phyloP scores from a whole-genome alignment of 1,284 basidiomycete species.

The Cutaneotrichosporon cavernicola region DNA sequence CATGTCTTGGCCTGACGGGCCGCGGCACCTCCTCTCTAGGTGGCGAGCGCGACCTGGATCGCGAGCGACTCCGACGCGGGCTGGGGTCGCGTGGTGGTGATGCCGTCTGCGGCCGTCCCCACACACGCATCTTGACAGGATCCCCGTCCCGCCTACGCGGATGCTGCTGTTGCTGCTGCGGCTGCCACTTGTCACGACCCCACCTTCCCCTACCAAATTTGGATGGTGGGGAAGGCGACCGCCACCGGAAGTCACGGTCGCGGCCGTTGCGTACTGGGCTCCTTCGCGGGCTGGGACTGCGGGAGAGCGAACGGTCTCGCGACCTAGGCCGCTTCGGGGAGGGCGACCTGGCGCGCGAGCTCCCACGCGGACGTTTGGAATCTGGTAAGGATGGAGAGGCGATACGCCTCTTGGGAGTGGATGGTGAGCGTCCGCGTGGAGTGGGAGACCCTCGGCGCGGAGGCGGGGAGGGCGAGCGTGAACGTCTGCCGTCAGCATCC shows the following conservation, averaged over 20 bases:
- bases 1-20: not conserved
- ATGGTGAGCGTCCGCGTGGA: not conserved
- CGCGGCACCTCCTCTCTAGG: not conserved
- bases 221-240: not conserved
- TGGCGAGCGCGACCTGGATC: not conserved
- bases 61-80: not conserved
- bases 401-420: conserved; percentile 15
- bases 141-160: conserved; percentile 6
- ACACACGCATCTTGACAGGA: conserved; percentile 25
- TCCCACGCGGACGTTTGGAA: conserved; percentile 17
- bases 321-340: conserved; percentile 4
- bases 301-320: not conserved
- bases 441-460: not conserved
- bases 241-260: not conserved
- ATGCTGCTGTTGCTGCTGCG: not conserved
- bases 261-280: conserved; percentile 7
- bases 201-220: not conserved
- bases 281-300: conserved; percentile 5
- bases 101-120: conserved; percentile 15
- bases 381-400: conserved; percentile 15
- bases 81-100: not conserved
- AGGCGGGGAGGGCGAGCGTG: not conserved
- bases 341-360: conserved; percentile 11
- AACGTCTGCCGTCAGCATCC: conserved; percentile 6
- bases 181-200: conserved; percentile 7